Conservation (phyloP, 345 rosid species). For the Capsella bursapastoris region DNA sequence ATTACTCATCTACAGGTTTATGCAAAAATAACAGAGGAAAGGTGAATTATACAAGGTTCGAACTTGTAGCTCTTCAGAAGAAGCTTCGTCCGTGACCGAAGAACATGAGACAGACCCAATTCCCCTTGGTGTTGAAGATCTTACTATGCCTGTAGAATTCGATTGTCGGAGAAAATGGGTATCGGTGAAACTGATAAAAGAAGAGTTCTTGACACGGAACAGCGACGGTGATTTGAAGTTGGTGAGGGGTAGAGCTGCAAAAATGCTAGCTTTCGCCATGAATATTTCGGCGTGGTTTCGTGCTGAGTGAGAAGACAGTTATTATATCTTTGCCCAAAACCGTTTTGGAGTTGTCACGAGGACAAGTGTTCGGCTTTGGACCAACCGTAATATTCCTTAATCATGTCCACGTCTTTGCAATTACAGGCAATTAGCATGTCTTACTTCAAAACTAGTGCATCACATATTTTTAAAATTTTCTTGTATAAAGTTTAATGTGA, state of each 20-base stretch:
- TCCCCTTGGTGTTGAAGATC: constrained; percentile 30
- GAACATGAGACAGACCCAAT: constrained; percentile 38
- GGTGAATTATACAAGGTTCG: constrained; percentile 53
- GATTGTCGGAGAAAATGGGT: constrained; percentile 36
- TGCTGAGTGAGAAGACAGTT: constrained; percentile 6
- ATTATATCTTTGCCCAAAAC: constrained; percentile 37
- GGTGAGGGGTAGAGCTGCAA: constrained; percentile 27
- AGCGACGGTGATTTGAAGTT: constrained; percentile 21
- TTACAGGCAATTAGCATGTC: neutral
- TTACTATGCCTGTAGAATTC: constrained; percentile 16
- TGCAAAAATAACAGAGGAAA: neutral
- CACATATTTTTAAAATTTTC: neutral
- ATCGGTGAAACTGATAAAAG: constrained; percentile 20
- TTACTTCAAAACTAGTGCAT: neutral
- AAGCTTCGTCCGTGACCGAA: constrained; percentile 39
- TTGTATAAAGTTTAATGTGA: neutral
- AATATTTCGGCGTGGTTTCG: neutral
- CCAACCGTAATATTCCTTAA: constrained; percentile 10
- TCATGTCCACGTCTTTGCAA: constrained; percentile 9
- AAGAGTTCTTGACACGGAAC: constrained; percentile 28
- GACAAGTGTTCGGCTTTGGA: constrained; percentile 41
- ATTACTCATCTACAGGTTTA: neutral
- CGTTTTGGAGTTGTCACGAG: constrained; percentile 38
- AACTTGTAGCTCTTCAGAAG: constrained; percentile 43
- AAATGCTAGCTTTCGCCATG: constrained; percentile 41